phyloP scores from a whole-genome alignment of 1,284 basidiomycete genomes.

The Sanguinoderma infundibulare region DNA sequence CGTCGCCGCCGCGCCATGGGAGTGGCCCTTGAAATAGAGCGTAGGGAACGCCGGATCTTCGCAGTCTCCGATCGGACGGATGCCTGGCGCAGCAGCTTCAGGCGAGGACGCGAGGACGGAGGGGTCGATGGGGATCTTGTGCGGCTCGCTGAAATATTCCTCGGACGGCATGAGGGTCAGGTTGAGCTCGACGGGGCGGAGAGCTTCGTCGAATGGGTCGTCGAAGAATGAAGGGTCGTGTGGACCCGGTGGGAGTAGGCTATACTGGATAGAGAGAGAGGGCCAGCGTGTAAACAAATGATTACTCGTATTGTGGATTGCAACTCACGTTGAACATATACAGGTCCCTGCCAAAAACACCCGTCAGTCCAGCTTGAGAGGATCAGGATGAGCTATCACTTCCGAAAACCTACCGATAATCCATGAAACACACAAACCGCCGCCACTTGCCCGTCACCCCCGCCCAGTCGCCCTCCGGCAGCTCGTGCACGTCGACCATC shows the following conservation, averaged over 20 bases:
- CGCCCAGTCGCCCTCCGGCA: slow-evolving; percentile 60
- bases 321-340: slow-evolving; percentile 59
- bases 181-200: slow-evolving; percentile 61
- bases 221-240: slow-evolving; percentile 57
- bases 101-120: background rate
- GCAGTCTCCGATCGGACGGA: slow-evolving; percentile 19
- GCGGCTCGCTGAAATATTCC: slow-evolving; percentile 23
- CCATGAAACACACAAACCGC: slow-evolving; percentile 75
- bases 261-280: slow-evolving; percentile 28
- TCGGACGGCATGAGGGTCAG: slow-evolving; percentile 47
- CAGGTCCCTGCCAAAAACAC: slow-evolving; percentile 21
- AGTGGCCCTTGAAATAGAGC: slow-evolving; percentile 57
- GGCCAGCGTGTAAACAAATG: background rate
- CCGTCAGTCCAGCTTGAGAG: background rate
- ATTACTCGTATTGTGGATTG: background rate
- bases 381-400: too few relatives aligned
- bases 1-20: slow-evolving; percentile 42
- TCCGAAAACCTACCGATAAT: slow-evolving; percentile 57
- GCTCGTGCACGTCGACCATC: slow-evolving; percentile 44
- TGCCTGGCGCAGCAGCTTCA: background rate
- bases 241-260: slow-evolving; percentile 44
- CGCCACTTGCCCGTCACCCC: slow-evolving; percentile 73
- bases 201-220: slow-evolving; percentile 63
- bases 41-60: slow-evolving; percentile 45
- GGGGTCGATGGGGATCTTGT: slow-evolving; percentile 13